These are phyloP conservation scores for Quercus bicolor DNA, from an alignment of 306 rosid genomes.

Conservation along the genomic window DNA sequence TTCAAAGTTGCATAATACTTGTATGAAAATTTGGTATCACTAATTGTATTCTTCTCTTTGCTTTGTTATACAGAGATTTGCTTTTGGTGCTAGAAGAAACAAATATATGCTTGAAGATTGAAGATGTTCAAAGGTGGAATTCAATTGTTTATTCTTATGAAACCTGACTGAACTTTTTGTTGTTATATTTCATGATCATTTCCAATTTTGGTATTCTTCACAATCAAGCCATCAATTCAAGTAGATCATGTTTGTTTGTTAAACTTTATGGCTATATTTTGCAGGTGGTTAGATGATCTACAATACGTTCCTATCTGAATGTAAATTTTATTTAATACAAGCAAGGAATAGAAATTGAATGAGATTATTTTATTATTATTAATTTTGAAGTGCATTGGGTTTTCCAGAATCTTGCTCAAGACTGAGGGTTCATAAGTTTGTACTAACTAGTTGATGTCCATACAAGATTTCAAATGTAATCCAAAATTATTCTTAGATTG, in stretches of 20 bases:
- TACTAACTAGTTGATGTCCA: too few relatives aligned
- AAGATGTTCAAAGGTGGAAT: background rate
- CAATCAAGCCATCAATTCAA: background rate
- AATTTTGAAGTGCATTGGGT: background rate
- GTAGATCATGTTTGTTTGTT: background rate
- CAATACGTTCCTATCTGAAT: background rate
- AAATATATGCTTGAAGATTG: conserved; percentile 72
- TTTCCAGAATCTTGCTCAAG: background rate
- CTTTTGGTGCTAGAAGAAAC: conserved; percentile 97
- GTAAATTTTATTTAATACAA: background rate
- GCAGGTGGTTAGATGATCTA: background rate
- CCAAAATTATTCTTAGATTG: too few relatives aligned
- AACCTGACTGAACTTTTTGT: background rate
- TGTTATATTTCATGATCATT: background rate
- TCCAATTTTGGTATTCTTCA: background rate
- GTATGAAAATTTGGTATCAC: background rate
- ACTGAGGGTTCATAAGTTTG: background rate
- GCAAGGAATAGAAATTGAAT: background rate
- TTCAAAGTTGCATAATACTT: conserved; percentile 7
- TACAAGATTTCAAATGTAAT: too few relatives aligned
- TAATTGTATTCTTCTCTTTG: conserved; percentile 3
- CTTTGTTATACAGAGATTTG: conserved; percentile 59
- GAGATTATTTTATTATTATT: background rate
- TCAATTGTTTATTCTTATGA: background rate
- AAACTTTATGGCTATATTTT: background rate